Conservation (phyloP, 2,329 filamentous ascomycete species). For the Nothophoma quercina region DNA sequence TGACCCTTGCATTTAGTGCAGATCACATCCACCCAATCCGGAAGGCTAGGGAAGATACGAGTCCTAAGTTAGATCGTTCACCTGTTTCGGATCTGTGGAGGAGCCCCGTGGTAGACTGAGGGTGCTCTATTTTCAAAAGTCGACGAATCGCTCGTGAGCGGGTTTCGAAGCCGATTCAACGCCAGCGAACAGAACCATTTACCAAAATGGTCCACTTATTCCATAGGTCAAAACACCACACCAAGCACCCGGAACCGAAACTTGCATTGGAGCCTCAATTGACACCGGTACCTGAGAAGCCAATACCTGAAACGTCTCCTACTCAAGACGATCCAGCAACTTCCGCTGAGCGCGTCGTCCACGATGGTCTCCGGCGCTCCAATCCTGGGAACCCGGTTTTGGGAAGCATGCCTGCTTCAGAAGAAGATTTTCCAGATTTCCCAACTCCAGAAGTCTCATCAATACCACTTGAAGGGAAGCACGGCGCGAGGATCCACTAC, state of each 20-base stretch:
- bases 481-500: conserved; percentile 40
- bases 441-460: conserved; percentile 41
- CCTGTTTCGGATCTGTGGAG: too few species aligned
- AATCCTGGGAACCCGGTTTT: conserved; percentile 7
- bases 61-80: not conserved
- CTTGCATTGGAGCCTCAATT: conserved; percentile 3
- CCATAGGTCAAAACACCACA: conserved; percentile 9
- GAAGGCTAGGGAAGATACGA: not conserved
- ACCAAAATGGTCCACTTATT: conserved; percentile 17
- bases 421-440: conserved; percentile 40
- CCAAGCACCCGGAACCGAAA: conserved; percentile 13
- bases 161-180: not conserved
- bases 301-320: not conserved
- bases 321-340: not conserved
- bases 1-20: conserved; percentile 8
- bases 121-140: not conserved
- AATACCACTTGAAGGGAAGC: conserved; percentile 39
- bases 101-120: not conserved
- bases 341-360: conserved; percentile 9
- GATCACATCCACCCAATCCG: conserved; percentile 4
- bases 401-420: conserved; percentile 30
- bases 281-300: conserved; percentile 10
- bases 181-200: not conserved
- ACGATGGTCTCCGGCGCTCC: conserved; percentile 6
- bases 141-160: not conserved